A percentile compares a stretch with the other conserved stretches of the same genome.
These are phyloP conservation scores for Pneumocystis murina DNA, from an alignment of 1,139 yeast genomes.

Conservation along the genomic window DNA sequence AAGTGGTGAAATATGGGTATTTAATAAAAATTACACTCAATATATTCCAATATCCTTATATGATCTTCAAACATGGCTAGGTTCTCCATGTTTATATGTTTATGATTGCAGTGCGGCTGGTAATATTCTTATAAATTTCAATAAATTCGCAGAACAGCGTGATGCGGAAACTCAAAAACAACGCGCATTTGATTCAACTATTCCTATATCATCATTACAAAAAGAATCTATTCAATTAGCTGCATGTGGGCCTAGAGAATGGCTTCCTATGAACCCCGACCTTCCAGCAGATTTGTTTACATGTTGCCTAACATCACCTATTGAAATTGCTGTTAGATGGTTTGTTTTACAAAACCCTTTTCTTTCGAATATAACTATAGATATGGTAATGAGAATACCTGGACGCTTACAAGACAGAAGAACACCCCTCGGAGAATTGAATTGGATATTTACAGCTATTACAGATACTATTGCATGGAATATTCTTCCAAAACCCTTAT, in stretches of 20 bases:
- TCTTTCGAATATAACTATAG: constrained; percentile 21
- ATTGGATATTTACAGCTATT: constrained; percentile 96
- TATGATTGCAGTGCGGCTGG: constrained; percentile 95
- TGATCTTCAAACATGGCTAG: constrained; percentile 91
- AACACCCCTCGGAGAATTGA: constrained; percentile 88
- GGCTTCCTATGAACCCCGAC: constrained; percentile 84
- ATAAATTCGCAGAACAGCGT: constrained; percentile 78
- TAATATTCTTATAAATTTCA: constrained; percentile 77
- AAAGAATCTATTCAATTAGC: constrained; percentile 87
- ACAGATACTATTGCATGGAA: constrained; percentile 99
- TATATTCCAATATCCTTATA: constrained; percentile 88
- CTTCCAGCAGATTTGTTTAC: constrained; percentile 93
- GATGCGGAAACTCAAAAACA: constrained; percentile 59
- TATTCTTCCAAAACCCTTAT: constrained; percentile 68
- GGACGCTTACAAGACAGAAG: constrained; percentile 85
- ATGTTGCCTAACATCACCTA: constrained; percentile 88
- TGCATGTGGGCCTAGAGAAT: constrained; percentile 77
- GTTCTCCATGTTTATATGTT: constrained; percentile 92
- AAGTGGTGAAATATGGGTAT: constrained; percentile 98
- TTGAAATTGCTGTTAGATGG: constrained; percentile 85
- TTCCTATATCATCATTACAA: constrained; percentile 48
- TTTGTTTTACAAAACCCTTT: constrained; percentile 66
- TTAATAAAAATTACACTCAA: constrained; percentile 91
- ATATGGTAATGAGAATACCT: constrained; percentile 44
- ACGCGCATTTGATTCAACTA: constrained; percentile 43